These are phyloP conservation scores for Citrus australasica DNA, from an alignment of 345 rosid species.

Conservation along the genomic window DNA sequence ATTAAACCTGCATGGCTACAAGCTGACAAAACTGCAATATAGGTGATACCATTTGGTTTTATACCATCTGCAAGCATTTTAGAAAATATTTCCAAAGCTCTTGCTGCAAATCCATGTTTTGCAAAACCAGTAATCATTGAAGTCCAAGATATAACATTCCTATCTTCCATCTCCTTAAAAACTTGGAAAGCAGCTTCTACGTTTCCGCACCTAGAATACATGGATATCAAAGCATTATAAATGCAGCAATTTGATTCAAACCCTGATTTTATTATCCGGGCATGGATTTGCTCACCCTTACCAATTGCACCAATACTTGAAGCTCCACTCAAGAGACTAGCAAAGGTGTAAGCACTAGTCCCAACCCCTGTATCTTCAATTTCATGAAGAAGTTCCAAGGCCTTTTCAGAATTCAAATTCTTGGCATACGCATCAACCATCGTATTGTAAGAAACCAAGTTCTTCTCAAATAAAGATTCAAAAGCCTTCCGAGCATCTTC, in stretches of 20 bases:
- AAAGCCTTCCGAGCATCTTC: conserved; percentile 67
- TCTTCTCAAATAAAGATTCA: conserved; percentile 54
- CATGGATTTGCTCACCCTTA: conserved; percentile 72
- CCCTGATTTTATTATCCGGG: conserved; percentile 50
- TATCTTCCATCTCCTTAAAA: conserved; percentile 43
- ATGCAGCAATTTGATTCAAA: conserved; percentile 32
- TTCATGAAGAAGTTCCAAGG: conserved; percentile 43
- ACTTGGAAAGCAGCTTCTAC: conserved; percentile 55
- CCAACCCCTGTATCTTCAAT: conserved; percentile 35
- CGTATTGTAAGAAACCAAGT: conserved; percentile 55
- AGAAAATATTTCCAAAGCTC: conserved; percentile 55
- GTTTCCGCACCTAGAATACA: conserved; percentile 74
- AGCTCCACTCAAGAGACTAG: conserved; percentile 67
- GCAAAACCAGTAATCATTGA: conserved; percentile 76
- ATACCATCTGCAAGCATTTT: conserved; percentile 44
- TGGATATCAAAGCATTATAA: conserved; percentile 63
- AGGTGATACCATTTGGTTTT: conserved; percentile 63
- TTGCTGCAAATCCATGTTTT: conserved; percentile 58
- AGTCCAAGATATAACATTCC: conserved; percentile 68
- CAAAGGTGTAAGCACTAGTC: conserved; percentile 53
- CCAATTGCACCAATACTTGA: conserved; percentile 55
- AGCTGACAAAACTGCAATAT: conserved; percentile 60
- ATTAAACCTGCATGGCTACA: conserved; percentile 79
- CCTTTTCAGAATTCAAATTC: conserved; percentile 38
- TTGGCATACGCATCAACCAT: conserved; percentile 54